These are phyloP conservation scores for Globisporangium orthogonon DNA, from an alignment of 352 stramenopile genomes.

Conservation along the genomic window DNA sequence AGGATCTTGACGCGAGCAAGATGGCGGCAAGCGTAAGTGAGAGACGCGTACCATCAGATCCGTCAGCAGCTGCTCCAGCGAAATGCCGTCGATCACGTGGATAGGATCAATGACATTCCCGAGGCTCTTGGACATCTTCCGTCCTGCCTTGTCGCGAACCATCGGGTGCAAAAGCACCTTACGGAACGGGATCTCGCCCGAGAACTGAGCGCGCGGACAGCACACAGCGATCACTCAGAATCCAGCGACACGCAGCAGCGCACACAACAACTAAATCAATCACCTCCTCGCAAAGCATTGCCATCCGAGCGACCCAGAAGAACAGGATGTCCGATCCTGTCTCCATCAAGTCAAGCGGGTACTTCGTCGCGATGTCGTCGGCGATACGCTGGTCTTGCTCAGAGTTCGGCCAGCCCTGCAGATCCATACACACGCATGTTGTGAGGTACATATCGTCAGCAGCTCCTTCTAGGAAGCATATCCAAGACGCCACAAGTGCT, in stretches of 20 bases:
- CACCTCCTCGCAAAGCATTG: slow-evolving; percentile 99
- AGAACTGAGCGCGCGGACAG: slow-evolving; percentile 43
- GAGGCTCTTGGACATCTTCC: slow-evolving; percentile 99
- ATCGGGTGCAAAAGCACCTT: slow-evolving; percentile 99
- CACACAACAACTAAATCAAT: background rate
- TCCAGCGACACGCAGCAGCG: background rate
- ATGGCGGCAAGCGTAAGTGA: too few species aligned
- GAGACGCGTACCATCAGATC: slow-evolving; percentile 82
- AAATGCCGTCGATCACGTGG: slow-evolving; percentile 97
- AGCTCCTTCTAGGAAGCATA: background rate
- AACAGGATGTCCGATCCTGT: slow-evolving; percentile 99
- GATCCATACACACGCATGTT: slow-evolving; percentile 26
- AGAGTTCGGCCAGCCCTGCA: slow-evolving; percentile 91
- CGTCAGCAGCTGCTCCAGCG: slow-evolving; percentile 88
- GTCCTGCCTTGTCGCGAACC: slow-evolving; percentile 98
- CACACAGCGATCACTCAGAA: background rate
- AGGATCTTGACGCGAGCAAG: too few species aligned
- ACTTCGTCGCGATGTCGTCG: slow-evolving; percentile 27
- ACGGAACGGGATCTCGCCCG: slow-evolving; percentile 95
- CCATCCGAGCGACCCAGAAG: slow-evolving; percentile 99
- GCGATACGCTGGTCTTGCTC: slow-evolving; percentile 32
- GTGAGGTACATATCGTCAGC: slow-evolving; percentile 4
- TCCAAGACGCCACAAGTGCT: background rate
- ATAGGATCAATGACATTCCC: slow-evolving; percentile 99
- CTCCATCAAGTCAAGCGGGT: slow-evolving; percentile 75